Conservation (phyloP, 495 filamentous ascomycete species). For the Glonium stellatum region DNA sequence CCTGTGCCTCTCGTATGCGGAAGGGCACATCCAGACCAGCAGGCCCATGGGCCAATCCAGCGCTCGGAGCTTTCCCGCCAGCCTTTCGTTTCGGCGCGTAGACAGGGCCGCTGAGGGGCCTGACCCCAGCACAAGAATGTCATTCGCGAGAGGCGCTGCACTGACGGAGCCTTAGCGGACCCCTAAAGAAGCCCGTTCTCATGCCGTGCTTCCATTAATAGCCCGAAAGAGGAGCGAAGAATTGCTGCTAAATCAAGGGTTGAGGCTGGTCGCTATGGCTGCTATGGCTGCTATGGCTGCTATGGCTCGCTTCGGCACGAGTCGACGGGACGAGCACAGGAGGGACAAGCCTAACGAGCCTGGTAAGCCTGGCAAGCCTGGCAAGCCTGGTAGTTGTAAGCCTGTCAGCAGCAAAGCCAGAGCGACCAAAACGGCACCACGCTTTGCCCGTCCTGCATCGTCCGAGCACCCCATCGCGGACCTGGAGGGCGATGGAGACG, state of each 20-base stretch:
- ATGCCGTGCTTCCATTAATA: constrained; percentile 1
- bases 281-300: too few relatives aligned
- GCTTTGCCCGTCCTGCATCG: neutral
- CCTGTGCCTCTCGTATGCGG: neutral
- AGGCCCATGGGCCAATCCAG: constrained; percentile 5
- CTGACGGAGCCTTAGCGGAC: neutral
- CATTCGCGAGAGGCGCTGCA: constrained; percentile 17
- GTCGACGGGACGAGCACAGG: neutral
- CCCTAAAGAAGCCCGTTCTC: neutral
- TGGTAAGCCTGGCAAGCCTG: too few relatives aligned
- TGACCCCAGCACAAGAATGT: neutral
- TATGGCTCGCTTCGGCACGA: constrained; percentile 3
- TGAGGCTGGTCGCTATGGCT: neutral
- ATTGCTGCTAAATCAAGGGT: neutral
- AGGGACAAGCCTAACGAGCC: neutral
- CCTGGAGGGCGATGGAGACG: too few relatives aligned
- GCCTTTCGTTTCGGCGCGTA: constrained; percentile 18
- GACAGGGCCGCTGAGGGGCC: neutral
- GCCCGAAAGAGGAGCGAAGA: neutral
- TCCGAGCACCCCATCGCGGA: neutral
- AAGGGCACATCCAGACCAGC: neutral
- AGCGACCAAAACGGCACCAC: neutral
- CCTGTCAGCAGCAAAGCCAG: too few relatives aligned
- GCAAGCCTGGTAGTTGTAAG: too few relatives aligned
- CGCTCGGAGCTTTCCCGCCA: constrained; percentile 14